Conservation (phyloP, 2,329 filamentous ascomycete genomes). For the Xylariaceae sp. region DNA sequence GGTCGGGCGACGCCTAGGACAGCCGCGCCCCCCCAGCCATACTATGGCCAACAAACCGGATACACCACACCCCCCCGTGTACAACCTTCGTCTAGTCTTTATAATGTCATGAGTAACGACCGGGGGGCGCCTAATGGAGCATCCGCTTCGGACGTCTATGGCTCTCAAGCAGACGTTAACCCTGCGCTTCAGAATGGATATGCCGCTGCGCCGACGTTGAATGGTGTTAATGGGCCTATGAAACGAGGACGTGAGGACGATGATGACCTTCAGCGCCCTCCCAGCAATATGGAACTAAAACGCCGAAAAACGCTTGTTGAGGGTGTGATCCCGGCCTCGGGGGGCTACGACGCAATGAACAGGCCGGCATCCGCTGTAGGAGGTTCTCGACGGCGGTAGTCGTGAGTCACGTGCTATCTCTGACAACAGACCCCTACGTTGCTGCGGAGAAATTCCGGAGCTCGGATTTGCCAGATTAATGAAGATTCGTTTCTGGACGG, state of each 20-base stretch:
- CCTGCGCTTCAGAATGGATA: conserved; percentile 59
- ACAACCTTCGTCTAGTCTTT: conserved; percentile 67
- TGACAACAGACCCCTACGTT: conserved; percentile 7
- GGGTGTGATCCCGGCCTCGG: conserved; percentile 46
- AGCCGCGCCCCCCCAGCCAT: conserved; percentile 63
- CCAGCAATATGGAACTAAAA: conserved; percentile 65
- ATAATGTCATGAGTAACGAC: conserved; percentile 84
- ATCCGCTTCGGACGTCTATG: conserved; percentile 65
- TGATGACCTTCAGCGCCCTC: conserved; percentile 56
- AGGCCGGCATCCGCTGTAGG: conserved; percentile 44
- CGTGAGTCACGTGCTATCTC: conserved; percentile 1
- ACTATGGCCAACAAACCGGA: conserved; percentile 64
- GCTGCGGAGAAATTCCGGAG: conserved; percentile 3
- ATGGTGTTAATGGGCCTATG: conserved; percentile 49
- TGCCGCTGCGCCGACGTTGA: conserved; percentile 59
- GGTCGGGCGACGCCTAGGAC: conserved; percentile 84
- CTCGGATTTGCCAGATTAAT: conserved; percentile 13
- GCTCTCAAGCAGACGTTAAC: conserved; percentile 57
- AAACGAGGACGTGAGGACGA: conserved; percentile 56
- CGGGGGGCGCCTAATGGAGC: conserved; percentile 64
- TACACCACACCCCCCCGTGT: conserved; percentile 78
- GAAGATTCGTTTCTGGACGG: conserved; percentile 19
- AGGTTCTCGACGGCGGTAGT: conserved; percentile 32
- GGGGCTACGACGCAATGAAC: conserved; percentile 46
- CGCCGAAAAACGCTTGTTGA: conserved; percentile 74